Evolutionary conservation across 148 eudicot species (phyloP).

Genomic region (Camellia lanceoleosa): DNA sequence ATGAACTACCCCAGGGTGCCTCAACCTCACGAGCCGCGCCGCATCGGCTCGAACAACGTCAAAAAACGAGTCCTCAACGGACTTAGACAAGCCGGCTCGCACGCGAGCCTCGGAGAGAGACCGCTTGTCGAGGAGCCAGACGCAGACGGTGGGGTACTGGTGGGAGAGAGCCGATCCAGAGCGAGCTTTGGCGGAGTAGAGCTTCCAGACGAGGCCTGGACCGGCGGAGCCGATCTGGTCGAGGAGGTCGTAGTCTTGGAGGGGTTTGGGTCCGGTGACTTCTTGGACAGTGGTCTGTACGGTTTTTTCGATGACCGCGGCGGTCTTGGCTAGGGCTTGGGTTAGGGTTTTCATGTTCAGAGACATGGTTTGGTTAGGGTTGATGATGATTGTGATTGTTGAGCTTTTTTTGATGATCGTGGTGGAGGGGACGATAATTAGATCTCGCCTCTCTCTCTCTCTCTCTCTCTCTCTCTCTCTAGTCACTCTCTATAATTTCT

Average conservation of each 20-base stretch:
- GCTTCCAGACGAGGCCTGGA: constrained; percentile 82
- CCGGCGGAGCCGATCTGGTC: constrained; percentile 97
- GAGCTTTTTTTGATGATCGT: neutral
- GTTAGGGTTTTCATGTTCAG: constrained; percentile 85
- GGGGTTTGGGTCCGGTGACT: constrained; percentile 85
- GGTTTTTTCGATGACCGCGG: constrained; percentile 87
- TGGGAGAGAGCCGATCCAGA: constrained; percentile 33
- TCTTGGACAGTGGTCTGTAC: constrained; percentile 91
- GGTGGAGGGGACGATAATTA: neutral
- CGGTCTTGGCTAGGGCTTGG: constrained; percentile 94
- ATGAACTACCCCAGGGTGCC: constrained; percentile 96
- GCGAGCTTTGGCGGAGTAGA: constrained; percentile 79
- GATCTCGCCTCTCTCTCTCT: neutral
- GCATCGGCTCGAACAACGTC: constrained; percentile 77
- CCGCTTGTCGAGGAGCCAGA: constrained; percentile 82
- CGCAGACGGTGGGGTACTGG: constrained; percentile 83
- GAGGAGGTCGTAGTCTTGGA: constrained; percentile 76
- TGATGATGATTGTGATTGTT: neutral
- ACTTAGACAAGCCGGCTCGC: constrained; percentile 64
- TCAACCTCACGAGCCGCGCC: constrained; percentile 63
- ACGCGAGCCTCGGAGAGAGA: constrained; percentile 56
- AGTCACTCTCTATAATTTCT: neutral
- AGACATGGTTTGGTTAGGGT: constrained; percentile 43
- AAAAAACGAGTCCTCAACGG: constrained; percentile 75
- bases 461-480: neutral